Evolutionary conservation across 257 asterid genomes (phyloP), one percentile per base, ranked within the genome.

Genomic region (Thymus mandschuricus): DNA sequence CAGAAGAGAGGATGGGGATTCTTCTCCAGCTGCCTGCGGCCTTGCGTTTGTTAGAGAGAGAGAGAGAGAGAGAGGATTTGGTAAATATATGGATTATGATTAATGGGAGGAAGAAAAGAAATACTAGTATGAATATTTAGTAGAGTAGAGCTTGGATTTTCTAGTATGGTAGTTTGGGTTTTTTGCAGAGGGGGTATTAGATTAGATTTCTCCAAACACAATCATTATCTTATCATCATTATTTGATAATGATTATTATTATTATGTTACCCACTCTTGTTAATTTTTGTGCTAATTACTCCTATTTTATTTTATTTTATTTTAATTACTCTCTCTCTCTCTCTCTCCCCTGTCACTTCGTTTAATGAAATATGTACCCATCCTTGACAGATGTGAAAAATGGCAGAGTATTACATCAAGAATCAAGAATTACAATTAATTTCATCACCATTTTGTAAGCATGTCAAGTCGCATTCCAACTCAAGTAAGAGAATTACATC

Each of bases 1-100:
- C 89, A 88, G 97, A 91, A 80, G 83, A 81, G 71, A 65, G 77
- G 64, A 48, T 75, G 92, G 88, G 87, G 95, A 0, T 62, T 91
- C 67, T 76, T 89, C 33, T 60, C 89, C 58, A 84, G 88, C 85
- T 91, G 97, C 80, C 66, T 89, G 70, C 38, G 71, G 60, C 96
- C 97, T 13, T 81, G 96, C 33, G 87, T 60, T 30, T 68, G 69
- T 56, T 81, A 21, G 78, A 88, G 66, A 35, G 33, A 59, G 55
- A 49, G 9, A 49, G 55, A 45, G 50, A 8, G 27, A 2, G 63
- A 62, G 48, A 45, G 69, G 28, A 48, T 35, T 35, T 50, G 67
- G 83, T 75, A 75, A 75, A 74, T 79, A 78, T 50, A 67, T 28
- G 40, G 29, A 21, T 21, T 21, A 21, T 21, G 21, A 21, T 21